Evolutionary conservation across 495 filamentous ascomycete species (phyloP).

Genomic region (Beverwykella pulmonaria): DNA sequence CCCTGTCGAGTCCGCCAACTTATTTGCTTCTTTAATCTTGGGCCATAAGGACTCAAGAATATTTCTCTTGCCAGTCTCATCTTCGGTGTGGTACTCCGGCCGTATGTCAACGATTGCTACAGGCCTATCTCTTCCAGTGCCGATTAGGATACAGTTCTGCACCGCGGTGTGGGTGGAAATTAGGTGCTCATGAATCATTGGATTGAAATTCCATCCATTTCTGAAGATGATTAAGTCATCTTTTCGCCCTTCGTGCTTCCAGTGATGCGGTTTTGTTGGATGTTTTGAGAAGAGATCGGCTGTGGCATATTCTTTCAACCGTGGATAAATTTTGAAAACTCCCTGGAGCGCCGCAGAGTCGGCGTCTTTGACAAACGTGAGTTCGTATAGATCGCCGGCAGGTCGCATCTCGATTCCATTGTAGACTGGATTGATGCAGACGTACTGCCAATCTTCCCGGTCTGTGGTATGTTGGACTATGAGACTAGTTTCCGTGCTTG

Average conservation of each 20-base stretch:
- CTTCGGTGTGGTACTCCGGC: background rate
- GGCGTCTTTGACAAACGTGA: constrained; percentile 17
- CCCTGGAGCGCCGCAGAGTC: constrained; percentile 6
- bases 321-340: constrained; percentile 8
- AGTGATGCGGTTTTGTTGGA: constrained; percentile 26
- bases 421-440: constrained; percentile 10
- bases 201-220: constrained; percentile 13
- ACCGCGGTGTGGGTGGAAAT: constrained; percentile 4
- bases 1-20: constrained; percentile 10
- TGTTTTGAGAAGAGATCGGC: constrained; percentile 26
- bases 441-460: constrained; percentile 24
- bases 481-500: constrained; percentile 7
- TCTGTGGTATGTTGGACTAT: constrained; percentile 15
- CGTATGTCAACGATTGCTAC: constrained; percentile 12
- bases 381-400: constrained; percentile 13
- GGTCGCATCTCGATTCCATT: constrained; percentile 26
- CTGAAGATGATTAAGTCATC: constrained; percentile 20
- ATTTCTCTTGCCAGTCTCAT: background rate
- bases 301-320: constrained; percentile 7
- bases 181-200: constrained; percentile 1
- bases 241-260: constrained; percentile 23
- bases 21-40: constrained; percentile 13
- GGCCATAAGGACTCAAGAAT: constrained; percentile 9
- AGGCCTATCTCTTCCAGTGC: constrained; percentile 1
- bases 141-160: constrained; percentile 13